Base-by-base conservation (phyloP, 352 stramenopile genomes). In the Phytophthora agathidicida region DNA sequence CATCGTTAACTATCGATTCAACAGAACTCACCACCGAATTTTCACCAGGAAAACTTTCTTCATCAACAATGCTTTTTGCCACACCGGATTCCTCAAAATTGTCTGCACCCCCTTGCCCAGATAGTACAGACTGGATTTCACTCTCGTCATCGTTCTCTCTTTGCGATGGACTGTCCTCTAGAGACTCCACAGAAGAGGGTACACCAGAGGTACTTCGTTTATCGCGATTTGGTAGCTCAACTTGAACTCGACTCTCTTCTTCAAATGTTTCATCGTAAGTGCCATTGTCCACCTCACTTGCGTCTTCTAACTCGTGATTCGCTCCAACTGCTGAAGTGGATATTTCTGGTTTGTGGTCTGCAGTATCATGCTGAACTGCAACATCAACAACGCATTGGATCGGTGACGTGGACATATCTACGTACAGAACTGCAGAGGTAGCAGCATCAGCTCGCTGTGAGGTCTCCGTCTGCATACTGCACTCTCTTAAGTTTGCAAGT, bases 391-490 rank as follows among this genome's bases (percentile, higher is more conserved):
- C 26, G 16, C 64, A 43, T 17, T 27, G 47, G 10, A 70, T 38
- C 3, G 73, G 80, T 7, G 54, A 65, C 0, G 69, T 73, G 0
- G 56, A 62, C 1, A 47, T 62, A 32, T 89, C 82, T 2, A 79
- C 44, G 3, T 26, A 63, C 5, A 89, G 32, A 3, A 32, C 48
- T 7, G 79, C 77, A 17, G 50, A 80, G 14, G 77, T 89, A 5
- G 65, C 61, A 9, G 69, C 74, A 60, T 89, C 71, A 0, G 28
- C 31, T 14, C 52, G 49, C 16, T 41, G 47, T 13, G 46, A 33
- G n/a, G 35, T 2, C 8, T 88, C 78, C 2, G 83, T 92, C 28
- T 92, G 83, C 0, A 71, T 68, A 5, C 64, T 75, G 6, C 53
- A 75, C 36, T 92, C 83, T 13, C 78, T 60, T 20, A 71, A 35